Percentiles rank a stretch among this genome's conserved stretches.
Evolutionary conservation across 768 basidiomycete genomes (phyloP).

Genomic region (Termitomyces sp.): DNA sequence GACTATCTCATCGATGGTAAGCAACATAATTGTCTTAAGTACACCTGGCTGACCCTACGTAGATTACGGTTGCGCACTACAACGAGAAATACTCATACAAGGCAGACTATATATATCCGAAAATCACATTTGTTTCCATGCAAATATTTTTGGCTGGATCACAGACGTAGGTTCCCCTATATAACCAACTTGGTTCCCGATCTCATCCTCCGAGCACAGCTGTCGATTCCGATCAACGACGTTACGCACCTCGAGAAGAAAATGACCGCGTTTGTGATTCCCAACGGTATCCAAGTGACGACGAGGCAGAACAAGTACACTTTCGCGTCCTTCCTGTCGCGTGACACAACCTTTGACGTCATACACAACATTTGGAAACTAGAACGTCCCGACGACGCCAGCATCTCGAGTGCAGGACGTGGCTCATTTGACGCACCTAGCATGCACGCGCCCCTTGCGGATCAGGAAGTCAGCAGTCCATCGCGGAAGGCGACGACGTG

Average conservation of each 20-base stretch:
- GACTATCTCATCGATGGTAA: slow-evolving; percentile 97
- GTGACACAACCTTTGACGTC: slow-evolving; percentile 95
- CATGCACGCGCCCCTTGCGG: slow-evolving; percentile 14
- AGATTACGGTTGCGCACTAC: slow-evolving; percentile 98
- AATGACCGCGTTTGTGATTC: slow-evolving; percentile 97
- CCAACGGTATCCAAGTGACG: slow-evolving; percentile 90
- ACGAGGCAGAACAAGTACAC: slow-evolving; percentile 83
- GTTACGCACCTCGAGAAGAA: slow-evolving; percentile 87
- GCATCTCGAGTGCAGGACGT: slow-evolving; percentile 30
- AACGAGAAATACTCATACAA: slow-evolving; percentile 95
- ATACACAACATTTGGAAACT: slow-evolving; percentile 95
- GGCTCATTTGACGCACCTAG: slow-evolving; percentile 27
- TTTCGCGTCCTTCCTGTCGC: slow-evolving; percentile 93
- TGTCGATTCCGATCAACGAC: slow-evolving; percentile 85
- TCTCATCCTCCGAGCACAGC: slow-evolving; percentile 35
- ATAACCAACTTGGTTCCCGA: slow-evolving; percentile 11
- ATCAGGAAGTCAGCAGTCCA: slow-evolving; percentile 15
- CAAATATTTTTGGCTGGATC: slow-evolving; percentile 99
- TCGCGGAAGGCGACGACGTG: slow-evolving; percentile 63
- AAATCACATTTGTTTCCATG: slow-evolving; percentile 99
- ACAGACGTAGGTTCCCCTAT: slow-evolving; percentile 68
- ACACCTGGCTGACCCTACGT: slow-evolving; percentile 2
- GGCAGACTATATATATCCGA: slow-evolving; percentile 96
- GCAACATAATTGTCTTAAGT: slow-evolving; percentile 16
- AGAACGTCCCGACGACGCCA: slow-evolving; percentile 64